These are phyloP conservation scores for Gamarada debralockiae DNA, from an alignment of 495 filamentous ascomycete genomes.

Conservation along the genomic window DNA sequence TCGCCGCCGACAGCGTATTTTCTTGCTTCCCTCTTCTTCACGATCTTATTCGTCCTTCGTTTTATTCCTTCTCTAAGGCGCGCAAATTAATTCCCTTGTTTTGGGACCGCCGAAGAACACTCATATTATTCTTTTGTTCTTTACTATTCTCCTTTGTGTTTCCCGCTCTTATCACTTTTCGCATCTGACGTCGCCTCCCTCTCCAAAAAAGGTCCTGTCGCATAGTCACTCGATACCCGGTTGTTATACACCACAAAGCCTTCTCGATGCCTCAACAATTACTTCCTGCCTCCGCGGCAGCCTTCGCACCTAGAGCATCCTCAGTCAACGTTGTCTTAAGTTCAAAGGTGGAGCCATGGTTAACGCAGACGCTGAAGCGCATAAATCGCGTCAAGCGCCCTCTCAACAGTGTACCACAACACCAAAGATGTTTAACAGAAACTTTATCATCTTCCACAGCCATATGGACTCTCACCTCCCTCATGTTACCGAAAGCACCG, in stretches of 20 bases:
- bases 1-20: not conserved
- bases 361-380: conserved; percentile 94
- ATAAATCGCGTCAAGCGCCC: conserved; percentile 97
- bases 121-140: conserved; percentile 43
- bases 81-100: conserved; percentile 55
- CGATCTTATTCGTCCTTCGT: not conserved
- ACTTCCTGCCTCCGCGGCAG: conserved; percentile 90
- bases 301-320: conserved; percentile 86
- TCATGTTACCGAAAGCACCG: conserved; percentile 91
- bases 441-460: conserved; percentile 86
- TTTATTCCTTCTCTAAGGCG: conserved; percentile 16
- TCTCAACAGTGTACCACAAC: conserved; percentile 94
- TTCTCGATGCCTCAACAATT: conserved; percentile 79
- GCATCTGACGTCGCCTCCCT: conserved; percentile 24
- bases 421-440: conserved; percentile 95
- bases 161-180: conserved; percentile 24
- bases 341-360: conserved; percentile 93
- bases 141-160: conserved; percentile 26
- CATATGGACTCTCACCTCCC: conserved; percentile 92
- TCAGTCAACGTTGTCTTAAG: conserved; percentile 95
- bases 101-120: conserved; percentile 46
- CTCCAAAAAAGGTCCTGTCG: conserved; percentile 11
- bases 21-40: not conserved
- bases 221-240: conserved; percentile 19
- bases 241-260: conserved; percentile 1